phyloP scores from a whole-genome alignment of 208 protist species.

The Phytomonas sp. region DNA sequence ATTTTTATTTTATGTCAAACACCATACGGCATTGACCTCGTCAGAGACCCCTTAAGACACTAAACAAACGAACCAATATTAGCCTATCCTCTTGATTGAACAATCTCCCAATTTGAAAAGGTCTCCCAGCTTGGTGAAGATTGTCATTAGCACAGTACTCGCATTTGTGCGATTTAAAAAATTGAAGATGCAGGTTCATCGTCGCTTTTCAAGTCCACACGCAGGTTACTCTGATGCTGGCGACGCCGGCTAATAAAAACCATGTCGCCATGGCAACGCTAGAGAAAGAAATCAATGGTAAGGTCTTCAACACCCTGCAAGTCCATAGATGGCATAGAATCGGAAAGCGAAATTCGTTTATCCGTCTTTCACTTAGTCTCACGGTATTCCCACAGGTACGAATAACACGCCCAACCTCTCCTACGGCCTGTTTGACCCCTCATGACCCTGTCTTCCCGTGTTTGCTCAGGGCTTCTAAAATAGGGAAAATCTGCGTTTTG shows the following conservation, averaged over 20 bases:
- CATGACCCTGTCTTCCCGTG: slow-evolving; percentile 34
- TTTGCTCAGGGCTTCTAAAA: slow-evolving; percentile 30
- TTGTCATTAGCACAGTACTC: slow-evolving; percentile 48
- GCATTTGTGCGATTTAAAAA: slow-evolving; percentile 18
- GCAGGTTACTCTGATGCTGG: slow-evolving; percentile 65
- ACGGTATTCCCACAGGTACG: neutral
- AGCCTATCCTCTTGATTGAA: slow-evolving; percentile 59
- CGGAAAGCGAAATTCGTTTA: slow-evolving; percentile 11
- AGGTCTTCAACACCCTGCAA: slow-evolving; percentile 26
- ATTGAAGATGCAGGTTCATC: slow-evolving; percentile 1
- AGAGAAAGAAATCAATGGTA: slow-evolving; percentile 39
- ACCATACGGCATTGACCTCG: slow-evolving; percentile 58
- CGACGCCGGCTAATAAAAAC: slow-evolving; percentile 69
- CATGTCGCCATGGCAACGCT: slow-evolving; percentile 53
- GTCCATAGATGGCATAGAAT: neutral
- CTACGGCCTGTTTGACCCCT: slow-evolving; percentile 38
- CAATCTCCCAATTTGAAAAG: slow-evolving; percentile 24
- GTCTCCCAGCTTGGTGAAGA: slow-evolving; percentile 40
- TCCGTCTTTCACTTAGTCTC: neutral
- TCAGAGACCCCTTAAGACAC: slow-evolving; percentile 48
- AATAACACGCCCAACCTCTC: neutral
- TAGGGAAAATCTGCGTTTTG: slow-evolving; percentile 29
- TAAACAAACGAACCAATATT: slow-evolving; percentile 55
- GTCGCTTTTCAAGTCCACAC: slow-evolving; percentile 47
- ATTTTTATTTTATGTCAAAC: slow-evolving; percentile 48